A percentile compares a stretch with the other conserved stretches of the same genome.
phyloP scores from a whole-genome alignment of 1,284 basidiomycete genomes.

The Vanrija humicola region DNA sequence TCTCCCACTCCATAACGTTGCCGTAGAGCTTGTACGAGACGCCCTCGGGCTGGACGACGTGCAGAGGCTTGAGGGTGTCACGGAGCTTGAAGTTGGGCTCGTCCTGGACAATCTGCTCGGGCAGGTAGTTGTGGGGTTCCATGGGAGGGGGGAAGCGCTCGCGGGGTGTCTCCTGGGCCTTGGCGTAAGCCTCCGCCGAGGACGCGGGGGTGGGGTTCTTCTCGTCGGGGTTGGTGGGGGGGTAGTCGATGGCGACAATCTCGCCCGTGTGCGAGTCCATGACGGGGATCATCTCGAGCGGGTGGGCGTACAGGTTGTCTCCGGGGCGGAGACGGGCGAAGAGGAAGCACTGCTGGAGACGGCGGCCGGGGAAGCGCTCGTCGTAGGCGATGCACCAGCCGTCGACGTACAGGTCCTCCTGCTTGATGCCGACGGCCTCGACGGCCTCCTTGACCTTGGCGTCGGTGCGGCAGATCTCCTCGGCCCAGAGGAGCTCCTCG shows the following conservation, averaged over 20 bases:
- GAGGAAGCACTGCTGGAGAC: slow-evolving; percentile 50
- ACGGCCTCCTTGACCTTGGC: slow-evolving; percentile 45
- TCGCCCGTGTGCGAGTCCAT: slow-evolving; percentile 42
- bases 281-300: slow-evolving; percentile 49
- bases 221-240: slow-evolving; percentile 25
- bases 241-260: slow-evolving; percentile 49
- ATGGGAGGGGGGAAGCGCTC: slow-evolving; percentile 49
- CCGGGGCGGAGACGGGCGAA: slow-evolving; percentile 47
- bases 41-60: slow-evolving; percentile 84
- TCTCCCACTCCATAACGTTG: slow-evolving; percentile 52
- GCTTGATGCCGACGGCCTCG: slow-evolving; percentile 48
- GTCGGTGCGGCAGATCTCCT: slow-evolving; percentile 48
- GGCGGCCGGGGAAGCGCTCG: slow-evolving; percentile 46
- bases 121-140: slow-evolving; percentile 48
- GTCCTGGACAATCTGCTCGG: slow-evolving; percentile 45
- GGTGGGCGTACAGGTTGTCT: slow-evolving; percentile 51
- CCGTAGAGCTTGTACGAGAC: slow-evolving; percentile 84
- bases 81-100: slow-evolving; percentile 59
- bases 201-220: slow-evolving; percentile 24
- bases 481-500: slow-evolving; percentile 52
- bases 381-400: slow-evolving; percentile 53
- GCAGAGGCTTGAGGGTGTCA: slow-evolving; percentile 75
- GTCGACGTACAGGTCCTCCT: slow-evolving; percentile 47
- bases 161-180: slow-evolving; percentile 22
- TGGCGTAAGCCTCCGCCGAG: slow-evolving; percentile 27